These are phyloP conservation scores for Naganishia sp. DNA, from an alignment of 1,284 basidiomycete species.

Conservation along the genomic window DNA sequence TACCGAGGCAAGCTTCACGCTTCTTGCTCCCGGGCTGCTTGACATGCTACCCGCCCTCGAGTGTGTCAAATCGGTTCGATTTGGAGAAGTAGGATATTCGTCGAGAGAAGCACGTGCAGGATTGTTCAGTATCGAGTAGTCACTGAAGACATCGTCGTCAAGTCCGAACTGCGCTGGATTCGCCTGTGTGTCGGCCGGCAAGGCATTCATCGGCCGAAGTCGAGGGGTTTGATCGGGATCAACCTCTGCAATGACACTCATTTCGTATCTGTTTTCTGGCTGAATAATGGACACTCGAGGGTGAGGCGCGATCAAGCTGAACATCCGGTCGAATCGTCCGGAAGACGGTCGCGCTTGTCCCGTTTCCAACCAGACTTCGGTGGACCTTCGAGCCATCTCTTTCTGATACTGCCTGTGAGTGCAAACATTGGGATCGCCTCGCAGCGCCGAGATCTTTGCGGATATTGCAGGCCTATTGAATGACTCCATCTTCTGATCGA, in stretches of 20 bases:
- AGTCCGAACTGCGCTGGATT: neutral
- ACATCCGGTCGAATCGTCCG: conserved; percentile 21
- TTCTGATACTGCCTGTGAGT: neutral
- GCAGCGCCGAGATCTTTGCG: neutral
- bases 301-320: conserved; percentile 22
- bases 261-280: neutral
- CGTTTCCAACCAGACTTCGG: conserved; percentile 22
- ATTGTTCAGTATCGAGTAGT: conserved; percentile 9
- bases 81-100: conserved; percentile 16
- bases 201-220: neutral
- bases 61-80: neutral
- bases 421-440: neutral
- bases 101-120: neutral
- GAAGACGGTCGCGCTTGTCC: conserved; percentile 26
- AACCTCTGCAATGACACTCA: neutral
- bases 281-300: conserved; percentile 22
- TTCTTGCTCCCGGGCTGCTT: conserved; percentile 31
- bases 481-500: no score
- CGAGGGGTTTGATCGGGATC: conserved; percentile 27
- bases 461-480: no score
- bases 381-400: conserved; percentile 4
- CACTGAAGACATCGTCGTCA: conserved; percentile 8
- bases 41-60: conserved; percentile 17
- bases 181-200: neutral
- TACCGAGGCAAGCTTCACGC: conserved; percentile 30